A percentile compares a stretch with the other conserved stretches of the same genome.
Conservation (phyloP, 345 rosid genomes). For the Litchi chinensis region DNA sequence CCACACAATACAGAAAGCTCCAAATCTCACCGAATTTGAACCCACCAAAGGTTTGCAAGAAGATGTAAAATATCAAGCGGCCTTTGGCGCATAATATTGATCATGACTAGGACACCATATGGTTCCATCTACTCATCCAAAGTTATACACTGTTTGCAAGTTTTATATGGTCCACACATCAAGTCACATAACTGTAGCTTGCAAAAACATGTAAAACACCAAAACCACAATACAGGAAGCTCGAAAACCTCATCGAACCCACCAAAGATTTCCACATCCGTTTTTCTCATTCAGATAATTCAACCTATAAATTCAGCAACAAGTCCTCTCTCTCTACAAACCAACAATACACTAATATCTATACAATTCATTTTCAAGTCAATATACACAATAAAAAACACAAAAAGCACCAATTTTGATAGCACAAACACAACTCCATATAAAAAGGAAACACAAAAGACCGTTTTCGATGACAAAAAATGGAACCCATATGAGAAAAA, state of each 20-base stretch:
- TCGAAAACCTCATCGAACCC: not conserved
- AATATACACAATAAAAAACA: not conserved
- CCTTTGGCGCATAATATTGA: no score
- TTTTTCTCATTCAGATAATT: not conserved
- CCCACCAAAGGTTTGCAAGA: no score
- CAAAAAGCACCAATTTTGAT: not conserved
- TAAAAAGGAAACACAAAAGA: not conserved
- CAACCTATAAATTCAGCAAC: not conserved
- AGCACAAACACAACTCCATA: not conserved
- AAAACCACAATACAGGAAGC: not conserved
- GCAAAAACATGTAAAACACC: not conserved
- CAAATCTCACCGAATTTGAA: no score
- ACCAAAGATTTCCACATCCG: not conserved
- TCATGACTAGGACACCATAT: no score
- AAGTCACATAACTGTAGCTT: not conserved
- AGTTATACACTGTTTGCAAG: no score
- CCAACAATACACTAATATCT: not conserved
- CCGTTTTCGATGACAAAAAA: no score
- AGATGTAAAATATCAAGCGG: no score
- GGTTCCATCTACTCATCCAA: no score
- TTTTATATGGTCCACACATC: no score
- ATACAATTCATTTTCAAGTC: not conserved
- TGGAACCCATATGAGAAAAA: not conserved
- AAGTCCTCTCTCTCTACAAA: not conserved
- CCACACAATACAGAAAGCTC: no score